A percentile compares a stretch with the other conserved stretches of the same genome.
phyloP scores from a whole-genome alignment of 257 asterid genomes.

The Forsythia suspensa region DNA sequence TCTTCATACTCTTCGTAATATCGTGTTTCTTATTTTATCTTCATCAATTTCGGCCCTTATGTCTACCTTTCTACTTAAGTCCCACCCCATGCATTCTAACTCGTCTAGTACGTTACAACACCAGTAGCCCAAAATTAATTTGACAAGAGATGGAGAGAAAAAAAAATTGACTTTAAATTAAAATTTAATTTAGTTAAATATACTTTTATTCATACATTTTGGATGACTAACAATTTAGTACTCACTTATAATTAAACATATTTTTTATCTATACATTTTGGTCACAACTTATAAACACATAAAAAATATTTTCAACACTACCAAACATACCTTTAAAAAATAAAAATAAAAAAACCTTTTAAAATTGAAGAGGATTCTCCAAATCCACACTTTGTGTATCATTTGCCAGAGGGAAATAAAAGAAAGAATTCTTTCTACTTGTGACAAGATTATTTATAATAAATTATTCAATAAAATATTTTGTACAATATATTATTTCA shows the following conservation, averaged over 20 bases:
- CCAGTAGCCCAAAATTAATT: neutral
- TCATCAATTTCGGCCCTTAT: neutral
- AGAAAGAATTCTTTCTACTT: constrained; percentile 14
- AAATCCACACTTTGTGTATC: constrained; percentile 24
- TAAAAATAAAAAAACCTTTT: neutral
- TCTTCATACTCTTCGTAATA: neutral
- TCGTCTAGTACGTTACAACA: neutral
- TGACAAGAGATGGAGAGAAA: neutral
- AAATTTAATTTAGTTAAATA: too few relatives aligned
- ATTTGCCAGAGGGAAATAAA: constrained; percentile 16
- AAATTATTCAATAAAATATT: neutral
- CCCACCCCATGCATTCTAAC: neutral
- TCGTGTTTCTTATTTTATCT: neutral
- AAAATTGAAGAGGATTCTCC: constrained; percentile 17
- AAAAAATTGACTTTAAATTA: neutral
- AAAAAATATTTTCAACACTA: too few relatives aligned
- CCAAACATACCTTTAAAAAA: too few relatives aligned
- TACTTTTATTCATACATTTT: too few relatives aligned
- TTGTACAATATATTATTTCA: neutral
- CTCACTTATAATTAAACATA: too few relatives aligned
- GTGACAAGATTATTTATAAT: constrained; percentile 15
- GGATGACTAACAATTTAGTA: too few relatives aligned
- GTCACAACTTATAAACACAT: too few relatives aligned
- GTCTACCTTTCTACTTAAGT: neutral
- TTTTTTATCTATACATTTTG: too few relatives aligned